Evolutionary conservation across 192 early-diverging fungal genomes (phyloP), one percentile per base, ranked within the genome.

Genomic region (Mortierella hygrophila): DNA sequence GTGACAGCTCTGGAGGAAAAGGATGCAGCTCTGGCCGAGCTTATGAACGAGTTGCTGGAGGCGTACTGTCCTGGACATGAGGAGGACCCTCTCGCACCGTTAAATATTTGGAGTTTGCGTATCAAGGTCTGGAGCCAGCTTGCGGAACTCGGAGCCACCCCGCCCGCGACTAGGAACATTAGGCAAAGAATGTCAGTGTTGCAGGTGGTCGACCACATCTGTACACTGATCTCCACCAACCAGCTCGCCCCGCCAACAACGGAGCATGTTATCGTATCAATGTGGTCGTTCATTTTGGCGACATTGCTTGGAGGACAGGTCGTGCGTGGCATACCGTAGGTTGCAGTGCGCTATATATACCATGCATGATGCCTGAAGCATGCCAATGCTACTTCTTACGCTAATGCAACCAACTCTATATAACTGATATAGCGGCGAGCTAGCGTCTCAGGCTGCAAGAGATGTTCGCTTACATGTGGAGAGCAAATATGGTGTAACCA

Each of bases 261-360:
- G 2, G 75, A 76, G 40, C 75, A 76, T 44, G 75, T 65, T 2
- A 40, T 76, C 41, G 57, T 65, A 44, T 76, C 75, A 65, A 60
- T 68, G 60, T 76, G 60, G 75, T 60, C 75, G 9, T 65, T 65
- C 75, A 76, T 76, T 71, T 40, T 78, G 49, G 49, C 46, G n/a
- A 69, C 57, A 20, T 5, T 78, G 29, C 49, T 78, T 37, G 35
- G 52, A n/a, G 77, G 69, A 23, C 60, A 54, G 26, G 16, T 70
- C 1, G 77, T 79, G 18, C 77, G 70, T 18, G 70, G 70, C 29
- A 68, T 80, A 68, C 71, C 68, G 78, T 80, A 68, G 68, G 77
- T 68, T 54, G 11, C 49, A 73, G 57, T 68, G 37, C 15, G 44
- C 5, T 35, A 13, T 57, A 20, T 41, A 54, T 46, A 55, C 7